Conservation (phyloP, 371 early-diverging fungal genomes). For the Mortierella sp. region DNA sequence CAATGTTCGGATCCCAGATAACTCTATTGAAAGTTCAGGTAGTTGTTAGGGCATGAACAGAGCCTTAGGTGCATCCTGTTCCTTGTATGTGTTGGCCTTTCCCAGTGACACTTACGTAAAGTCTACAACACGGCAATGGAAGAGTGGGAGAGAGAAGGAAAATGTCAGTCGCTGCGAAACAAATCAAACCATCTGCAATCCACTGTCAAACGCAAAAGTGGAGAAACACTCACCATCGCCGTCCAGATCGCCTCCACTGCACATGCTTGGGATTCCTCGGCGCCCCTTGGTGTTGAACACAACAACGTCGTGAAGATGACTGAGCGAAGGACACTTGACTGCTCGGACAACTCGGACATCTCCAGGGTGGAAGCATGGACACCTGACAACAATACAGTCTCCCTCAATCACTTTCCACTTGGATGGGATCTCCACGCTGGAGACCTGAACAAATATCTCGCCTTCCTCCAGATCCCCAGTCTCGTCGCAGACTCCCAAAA, state of each 20-base stretch:
- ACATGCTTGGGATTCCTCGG: conserved; percentile 82
- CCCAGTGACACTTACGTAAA: conserved; percentile 17
- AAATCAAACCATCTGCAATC: not conserved
- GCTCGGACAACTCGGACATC: conserved; percentile 81
- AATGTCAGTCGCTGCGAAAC: not conserved
- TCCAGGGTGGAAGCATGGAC: conserved; percentile 90
- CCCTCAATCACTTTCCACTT: conserved; percentile 60
- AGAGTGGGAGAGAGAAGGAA: not conserved
- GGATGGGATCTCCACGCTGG: conserved; percentile 44
- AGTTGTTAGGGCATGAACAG: not conserved
- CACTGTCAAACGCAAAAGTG: not conserved
- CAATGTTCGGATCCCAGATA: conserved; percentile 78
- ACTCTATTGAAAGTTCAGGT: conserved; percentile 53
- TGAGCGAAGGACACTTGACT: conserved; percentile 71
- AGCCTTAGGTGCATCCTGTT: too few species aligned
- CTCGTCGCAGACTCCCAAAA: conserved; percentile 90
- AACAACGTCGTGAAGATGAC: conserved; percentile 77
- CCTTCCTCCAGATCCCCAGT: conserved; percentile 71
- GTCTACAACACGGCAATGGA: not conserved
- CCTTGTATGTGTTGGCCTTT: too few species aligned
- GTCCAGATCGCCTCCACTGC: conserved; percentile 90
- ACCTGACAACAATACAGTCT: conserved; percentile 71
- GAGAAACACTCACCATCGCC: conserved; percentile 73
- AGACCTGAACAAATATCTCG: conserved; percentile 78
- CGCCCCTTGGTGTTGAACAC: conserved; percentile 85